These are phyloP conservation scores for Trichoderma sp. DNA, from an alignment of 2,329 filamentous ascomycete genomes.

Conservation along the genomic window DNA sequence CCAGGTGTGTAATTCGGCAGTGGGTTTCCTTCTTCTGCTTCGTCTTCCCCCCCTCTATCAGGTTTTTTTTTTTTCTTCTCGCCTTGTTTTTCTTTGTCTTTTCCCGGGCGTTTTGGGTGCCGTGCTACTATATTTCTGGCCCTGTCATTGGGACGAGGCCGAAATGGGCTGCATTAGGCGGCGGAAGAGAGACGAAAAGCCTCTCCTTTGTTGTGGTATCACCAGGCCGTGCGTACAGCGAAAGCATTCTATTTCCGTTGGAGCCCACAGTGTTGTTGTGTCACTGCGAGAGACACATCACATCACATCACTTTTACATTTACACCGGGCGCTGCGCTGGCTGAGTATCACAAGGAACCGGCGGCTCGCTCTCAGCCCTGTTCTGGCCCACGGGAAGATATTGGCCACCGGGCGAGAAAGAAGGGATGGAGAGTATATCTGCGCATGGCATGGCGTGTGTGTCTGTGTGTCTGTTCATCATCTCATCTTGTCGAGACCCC, in stretches of 20 bases:
- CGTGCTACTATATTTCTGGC: not conserved
- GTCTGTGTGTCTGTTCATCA: not conserved
- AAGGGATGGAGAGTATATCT: not conserved
- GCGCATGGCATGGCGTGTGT: not conserved
- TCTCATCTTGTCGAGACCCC: not conserved
- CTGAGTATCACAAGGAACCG: not conserved
- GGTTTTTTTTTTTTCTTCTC: not conserved
- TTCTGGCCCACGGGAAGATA: not conserved
- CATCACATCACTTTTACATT: not conserved
- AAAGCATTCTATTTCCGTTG: not conserved
- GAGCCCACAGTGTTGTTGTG: conserved; percentile 3
- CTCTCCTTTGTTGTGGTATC: not conserved
- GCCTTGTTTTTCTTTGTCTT: not conserved
- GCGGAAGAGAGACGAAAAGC: not conserved
- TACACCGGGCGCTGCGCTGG: not conserved
- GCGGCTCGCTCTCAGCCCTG: conserved; percentile 4
- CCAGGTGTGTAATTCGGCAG: not conserved
- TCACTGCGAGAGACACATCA: conserved; percentile 11
- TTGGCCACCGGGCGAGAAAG: not conserved
- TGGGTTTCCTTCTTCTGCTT: not conserved
- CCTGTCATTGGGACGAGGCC: not conserved
- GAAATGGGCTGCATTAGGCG: not conserved
- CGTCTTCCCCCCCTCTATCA: not conserved
- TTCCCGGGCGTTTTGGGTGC: not conserved
- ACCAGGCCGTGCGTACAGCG: not conserved